Evolutionary conservation across 1,284 basidiomycete species (phyloP), one percentile per base, ranked within the genome.

Genomic region (Marasmius fiardii): DNA sequence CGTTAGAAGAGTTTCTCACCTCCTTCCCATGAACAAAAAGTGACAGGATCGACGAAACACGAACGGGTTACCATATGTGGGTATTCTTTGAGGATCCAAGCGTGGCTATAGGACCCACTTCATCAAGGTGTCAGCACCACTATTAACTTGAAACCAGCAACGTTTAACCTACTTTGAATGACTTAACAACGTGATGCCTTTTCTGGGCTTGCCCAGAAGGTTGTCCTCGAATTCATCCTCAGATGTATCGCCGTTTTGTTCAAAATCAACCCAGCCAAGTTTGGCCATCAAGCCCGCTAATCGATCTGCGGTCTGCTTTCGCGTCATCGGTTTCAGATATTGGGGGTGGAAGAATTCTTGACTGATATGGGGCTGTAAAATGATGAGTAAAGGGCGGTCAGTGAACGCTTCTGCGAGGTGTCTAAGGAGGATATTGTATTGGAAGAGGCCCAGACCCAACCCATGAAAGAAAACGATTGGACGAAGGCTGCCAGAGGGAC

Each of bases 21-120:
- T 54, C 92, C 92, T 77, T 94, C 92, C 92, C 93, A 95, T 5
- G 90, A 85, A 68, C 90, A 93, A 71, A 96, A 95, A 0, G 85
- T 85, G 31, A 91, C 88, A 5, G 94, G 93, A 66, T 97, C 94
- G 31, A 94, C 86, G 65, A 96, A 94, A 64, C 90, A 92, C 12
- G 86, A 93, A 2, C 92, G 81, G 2, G 74, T 73, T 44, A 88
- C 73, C 63, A 95, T 76, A 41, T 81, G 72, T 1, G 92, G 87
- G 56, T 84, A 76, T 24, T 81, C 80, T 71, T 95, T 95, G 50
- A 96, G 74, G 66, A 95, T 78, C 92, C 92, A 93, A 10, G 88
- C 86, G 65, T 93, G 92, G 0, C 78, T 72, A 65, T 90, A 92
- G 3, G 86, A 85, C 2, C 89, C 88, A 62, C 86, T 88, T 59